Percentiles rank a stretch among this genome's conserved stretches.
Evolutionary conservation across 129 eudicot species (phyloP).

Genomic region (Centella asiatica): DNA sequence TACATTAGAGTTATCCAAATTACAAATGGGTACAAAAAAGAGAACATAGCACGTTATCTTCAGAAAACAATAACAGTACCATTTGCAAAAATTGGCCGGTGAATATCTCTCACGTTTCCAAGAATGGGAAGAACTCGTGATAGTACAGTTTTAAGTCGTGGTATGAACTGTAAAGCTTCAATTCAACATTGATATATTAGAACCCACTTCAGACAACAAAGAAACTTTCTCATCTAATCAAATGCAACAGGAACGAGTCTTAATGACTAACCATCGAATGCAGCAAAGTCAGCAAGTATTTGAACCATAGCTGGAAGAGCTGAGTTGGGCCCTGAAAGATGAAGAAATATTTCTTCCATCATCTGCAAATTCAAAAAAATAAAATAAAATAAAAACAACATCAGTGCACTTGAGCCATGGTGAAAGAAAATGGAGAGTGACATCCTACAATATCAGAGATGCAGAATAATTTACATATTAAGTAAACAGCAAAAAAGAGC

Average conservation of each 20-base stretch:
- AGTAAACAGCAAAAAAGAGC: background rate
- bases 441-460: background rate
- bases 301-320: slow-evolving; percentile 97
- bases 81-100: slow-evolving; percentile 86
- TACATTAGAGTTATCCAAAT: background rate
- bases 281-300: slow-evolving; percentile 88
- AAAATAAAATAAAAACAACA: background rate
- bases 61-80: slow-evolving; percentile 37
- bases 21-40: background rate
- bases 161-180: slow-evolving; percentile 90
- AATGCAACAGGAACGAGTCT: slow-evolving; percentile 10
- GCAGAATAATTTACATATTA: background rate
- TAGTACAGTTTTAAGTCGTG: slow-evolving; percentile 88
- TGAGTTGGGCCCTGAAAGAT: slow-evolving; percentile 73
- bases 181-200: slow-evolving; percentile 17
- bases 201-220: slow-evolving; percentile 11
- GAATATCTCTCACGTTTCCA: slow-evolving; percentile 85
- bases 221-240: slow-evolving; percentile 2
- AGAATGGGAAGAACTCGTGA: slow-evolving; percentile 84
- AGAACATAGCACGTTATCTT: background rate
- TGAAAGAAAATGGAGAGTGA: background rate
- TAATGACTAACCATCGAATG: slow-evolving; percentile 61
- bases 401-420: slow-evolving; percentile 4
- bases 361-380: slow-evolving; percentile 38
- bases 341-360: slow-evolving; percentile 90